Evolutionary conservation across 192 early-diverging fungal species (phyloP), one percentile per base, ranked within the genome.

Genomic region (Backusella tarrabulga): DNA sequence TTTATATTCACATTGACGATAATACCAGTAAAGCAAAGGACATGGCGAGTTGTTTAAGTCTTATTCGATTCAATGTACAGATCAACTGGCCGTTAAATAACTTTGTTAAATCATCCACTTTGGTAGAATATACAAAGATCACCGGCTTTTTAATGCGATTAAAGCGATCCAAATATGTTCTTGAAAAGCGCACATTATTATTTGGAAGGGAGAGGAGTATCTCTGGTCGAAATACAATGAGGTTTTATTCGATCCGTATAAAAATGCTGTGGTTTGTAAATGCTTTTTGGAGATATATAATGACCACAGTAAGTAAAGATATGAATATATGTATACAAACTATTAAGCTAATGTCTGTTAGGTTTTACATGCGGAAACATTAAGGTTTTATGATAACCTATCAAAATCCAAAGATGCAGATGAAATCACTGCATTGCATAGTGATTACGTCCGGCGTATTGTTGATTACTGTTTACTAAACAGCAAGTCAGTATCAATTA

Each of bases 221-320:
- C 7, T 52, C 17, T 44, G 67, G 41, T 44, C 67, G 44, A n/a
- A 80, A 68, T 34, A 80, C 73, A 54, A 75, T 78, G 32, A 38
- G 71, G 15, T 83, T 83, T 74, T 85, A 85, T 78, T 77, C 76
- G 0, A 29, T 85, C 8, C 67, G 84, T 23, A 73, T 83, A 68
- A 77, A 80, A 5, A 73, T 85, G 9, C 74, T 85, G 26, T 85
- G 84, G 84, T 85, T 85, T 78, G 42, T 85, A 5, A 83, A 85
- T 66, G 71, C 73, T 29, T 68, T 85, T 67, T 83, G 79, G 76
- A 74, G 77, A 63, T 85, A 85, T 67, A 54, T 80, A 11, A 78
- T 85, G 78, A 83, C 79, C 14, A 85, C 82, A 42, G 84, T 83
- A 68, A 69, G 76, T 26, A 71, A 11, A 3, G 32, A 12, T 50